phyloP scores from a whole-genome alignment of 106 monocot genomes.

The Acorus gramineus region DNA sequence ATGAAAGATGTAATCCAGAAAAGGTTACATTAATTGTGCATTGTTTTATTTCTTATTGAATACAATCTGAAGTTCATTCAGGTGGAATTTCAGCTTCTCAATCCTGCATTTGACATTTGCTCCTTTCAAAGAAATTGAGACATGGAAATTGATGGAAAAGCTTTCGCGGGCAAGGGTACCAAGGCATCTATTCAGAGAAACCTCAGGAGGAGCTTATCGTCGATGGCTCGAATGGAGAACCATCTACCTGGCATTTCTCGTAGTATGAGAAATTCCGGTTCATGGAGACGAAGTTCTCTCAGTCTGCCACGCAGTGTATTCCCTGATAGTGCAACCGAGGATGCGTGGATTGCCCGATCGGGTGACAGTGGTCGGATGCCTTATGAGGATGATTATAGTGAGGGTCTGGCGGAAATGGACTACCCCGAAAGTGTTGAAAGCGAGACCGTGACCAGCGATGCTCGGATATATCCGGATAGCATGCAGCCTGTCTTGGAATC shows the following conservation, averaged over 20 bases:
- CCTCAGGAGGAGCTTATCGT: too few species aligned
- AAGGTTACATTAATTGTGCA: too few species aligned
- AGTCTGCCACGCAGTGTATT: constrained; percentile 32
- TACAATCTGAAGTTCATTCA: too few species aligned
- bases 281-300: constrained; percentile 21
- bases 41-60: too few species aligned
- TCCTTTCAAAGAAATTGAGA: too few species aligned
- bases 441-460: constrained; percentile 8
- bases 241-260: not conserved
- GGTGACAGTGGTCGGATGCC: constrained; percentile 47
- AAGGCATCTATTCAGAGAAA: too few species aligned
- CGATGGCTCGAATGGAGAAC: too few species aligned
- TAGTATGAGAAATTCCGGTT: not conserved
- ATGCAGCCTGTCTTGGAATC: not conserved
- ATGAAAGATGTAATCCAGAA: too few species aligned
- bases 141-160: too few species aligned
- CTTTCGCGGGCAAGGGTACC: too few species aligned
- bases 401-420: not conserved
- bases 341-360: constrained; percentile 31
- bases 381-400: constrained; percentile 5
- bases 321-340: constrained; percentile 31
- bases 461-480: constrained; percentile 3
- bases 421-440: constrained; percentile 8
- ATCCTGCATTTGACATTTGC: too few species aligned
- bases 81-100: too few species aligned